Base-by-base conservation (phyloP, 2,329 filamentous ascomycete genomes). In the Periconia sp. region DNA sequence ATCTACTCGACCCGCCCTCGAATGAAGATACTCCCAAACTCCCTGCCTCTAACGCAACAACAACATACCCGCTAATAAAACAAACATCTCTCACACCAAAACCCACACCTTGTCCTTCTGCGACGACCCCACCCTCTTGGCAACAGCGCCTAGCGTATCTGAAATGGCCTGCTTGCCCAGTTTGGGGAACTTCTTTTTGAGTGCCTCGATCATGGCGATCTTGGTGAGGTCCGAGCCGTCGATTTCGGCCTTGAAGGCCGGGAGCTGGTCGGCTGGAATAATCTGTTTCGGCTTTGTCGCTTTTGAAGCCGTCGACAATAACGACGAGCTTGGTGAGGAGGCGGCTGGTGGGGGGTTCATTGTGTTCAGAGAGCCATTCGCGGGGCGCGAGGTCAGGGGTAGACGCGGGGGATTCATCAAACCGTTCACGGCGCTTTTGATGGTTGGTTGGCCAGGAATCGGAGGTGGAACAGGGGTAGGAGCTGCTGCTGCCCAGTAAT, bases 101-200 rank as follows among this genome's bases (percentile, higher is more conserved):
- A 37, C 33, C 86, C 87, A 89, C 62, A 80, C 81, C 77, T 89
- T 89, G 59, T 87, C 86, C 59, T 74, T 82, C 73, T 78, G 82
- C 59, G 81, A 88, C 64, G 79, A 80, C 56, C 81, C 86, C 50
- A 85, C 80, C 41, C 87, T 81, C 42, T 82, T 80, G 10, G 90
- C 90, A 49, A 90, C 77, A 10, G 75, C 74, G 55, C 85, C 85
- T 18, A 94, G 75, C 0, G 89, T 92, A 49, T 85, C 82, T 65
- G 85, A 89, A 61, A 95, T 85, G 20, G 85, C 83, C 18, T 85
- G 83, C 63, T 87, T 90, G 1, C 87, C 84, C 44, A 87, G 81
- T 56, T 86, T 86, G 1, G 87, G 84, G 60, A 93, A 91, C 77
- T 85, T 81, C 67, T 88, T 87, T 72, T 91, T 90, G 55, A 95